These are phyloP conservation scores for Barnettozyma wickerhamii DNA, from an alignment of 805 yeast genomes.

Conservation along the genomic window DNA sequence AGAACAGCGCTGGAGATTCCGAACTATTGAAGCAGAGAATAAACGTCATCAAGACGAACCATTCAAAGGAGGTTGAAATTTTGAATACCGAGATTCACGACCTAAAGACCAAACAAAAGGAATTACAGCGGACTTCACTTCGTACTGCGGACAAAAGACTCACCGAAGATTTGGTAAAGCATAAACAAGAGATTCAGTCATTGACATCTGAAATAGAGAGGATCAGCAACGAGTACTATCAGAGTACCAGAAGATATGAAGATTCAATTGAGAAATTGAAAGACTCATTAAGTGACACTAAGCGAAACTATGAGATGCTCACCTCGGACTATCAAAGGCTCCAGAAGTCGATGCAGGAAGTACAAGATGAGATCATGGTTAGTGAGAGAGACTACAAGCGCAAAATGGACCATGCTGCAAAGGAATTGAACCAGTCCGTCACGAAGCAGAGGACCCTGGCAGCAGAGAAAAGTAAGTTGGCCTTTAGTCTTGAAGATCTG, in stretches of 20 bases:
- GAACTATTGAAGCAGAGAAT: constrained; percentile 20
- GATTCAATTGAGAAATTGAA: constrained; percentile 11
- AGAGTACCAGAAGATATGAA: constrained; percentile 13
- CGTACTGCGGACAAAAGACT: constrained; percentile 7
- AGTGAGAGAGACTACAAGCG: constrained; percentile 30
- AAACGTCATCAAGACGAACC: constrained; percentile 19
- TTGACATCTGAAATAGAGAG: constrained; percentile 15
- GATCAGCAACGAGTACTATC: constrained; percentile 12
- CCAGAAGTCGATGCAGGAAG: constrained; percentile 20
- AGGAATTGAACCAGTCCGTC: constrained; percentile 36
- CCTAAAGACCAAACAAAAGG: constrained; percentile 7
- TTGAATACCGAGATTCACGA: constrained; percentile 14
- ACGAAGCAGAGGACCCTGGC: constrained; percentile 40
- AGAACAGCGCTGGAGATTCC: constrained; percentile 15
- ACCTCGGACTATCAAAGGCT: constrained; percentile 24
- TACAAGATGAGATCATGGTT: constrained; percentile 19
- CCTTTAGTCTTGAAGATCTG: constrained; percentile 36
- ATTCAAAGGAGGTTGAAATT: constrained; percentile 20
- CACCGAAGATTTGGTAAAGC: constrained; percentile 11
- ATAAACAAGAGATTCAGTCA: constrained; percentile 14
- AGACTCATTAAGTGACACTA: constrained; percentile 9
- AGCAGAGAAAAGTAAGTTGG: constrained; percentile 41
- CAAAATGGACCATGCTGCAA: constrained; percentile 31
- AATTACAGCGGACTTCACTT: neutral
- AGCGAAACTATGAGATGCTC: constrained; percentile 18